Evolutionary conservation across 805 yeast genomes (phyloP).

Genomic region (Ogataea trehaloabstinens): DNA sequence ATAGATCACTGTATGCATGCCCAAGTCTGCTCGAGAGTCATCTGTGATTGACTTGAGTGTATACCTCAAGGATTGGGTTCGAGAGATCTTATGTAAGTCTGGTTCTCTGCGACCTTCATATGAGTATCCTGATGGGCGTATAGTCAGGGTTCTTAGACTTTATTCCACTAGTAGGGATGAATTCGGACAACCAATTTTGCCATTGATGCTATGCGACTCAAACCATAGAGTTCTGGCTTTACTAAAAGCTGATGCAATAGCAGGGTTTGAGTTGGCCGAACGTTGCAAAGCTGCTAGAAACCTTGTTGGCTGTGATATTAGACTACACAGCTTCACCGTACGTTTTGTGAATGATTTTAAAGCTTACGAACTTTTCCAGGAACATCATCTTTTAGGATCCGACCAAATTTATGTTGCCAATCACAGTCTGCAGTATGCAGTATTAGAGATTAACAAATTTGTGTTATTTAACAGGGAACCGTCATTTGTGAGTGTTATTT

Average conservation of each 20-base stretch:
- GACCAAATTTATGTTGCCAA: neutral
- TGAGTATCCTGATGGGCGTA: conserved; percentile 4
- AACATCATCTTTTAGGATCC: neutral
- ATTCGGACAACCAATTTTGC: conserved; percentile 7
- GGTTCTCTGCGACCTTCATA: conserved; percentile 2
- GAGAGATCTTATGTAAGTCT: conserved; percentile 5
- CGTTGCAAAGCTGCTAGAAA: conserved; percentile 15
- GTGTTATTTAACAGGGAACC: conserved; percentile 21
- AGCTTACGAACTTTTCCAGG: conserved; percentile 4
- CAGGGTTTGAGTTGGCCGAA: conserved; percentile 17
- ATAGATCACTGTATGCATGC: no score
- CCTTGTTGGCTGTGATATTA: conserved; percentile 16
- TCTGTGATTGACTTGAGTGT: conserved; percentile 7
- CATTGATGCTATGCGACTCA: conserved; percentile 20
- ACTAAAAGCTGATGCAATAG: conserved; percentile 12
- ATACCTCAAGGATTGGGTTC: conserved; percentile 14
- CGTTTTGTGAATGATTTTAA: conserved; percentile 15
- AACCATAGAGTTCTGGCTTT: conserved; percentile 16
- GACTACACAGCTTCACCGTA: conserved; percentile 9
- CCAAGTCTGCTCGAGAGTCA: conserved; percentile 7
- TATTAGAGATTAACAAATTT: conserved; percentile 16
- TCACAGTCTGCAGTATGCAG: conserved; percentile 12
- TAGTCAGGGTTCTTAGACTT: conserved; percentile 14
- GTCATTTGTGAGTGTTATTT: conserved; percentile 11
- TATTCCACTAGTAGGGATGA: conserved; percentile 1